phyloP scores from a whole-genome alignment of 2,329 filamentous ascomycete species.

The Bipolaris sorokiniana region DNA sequence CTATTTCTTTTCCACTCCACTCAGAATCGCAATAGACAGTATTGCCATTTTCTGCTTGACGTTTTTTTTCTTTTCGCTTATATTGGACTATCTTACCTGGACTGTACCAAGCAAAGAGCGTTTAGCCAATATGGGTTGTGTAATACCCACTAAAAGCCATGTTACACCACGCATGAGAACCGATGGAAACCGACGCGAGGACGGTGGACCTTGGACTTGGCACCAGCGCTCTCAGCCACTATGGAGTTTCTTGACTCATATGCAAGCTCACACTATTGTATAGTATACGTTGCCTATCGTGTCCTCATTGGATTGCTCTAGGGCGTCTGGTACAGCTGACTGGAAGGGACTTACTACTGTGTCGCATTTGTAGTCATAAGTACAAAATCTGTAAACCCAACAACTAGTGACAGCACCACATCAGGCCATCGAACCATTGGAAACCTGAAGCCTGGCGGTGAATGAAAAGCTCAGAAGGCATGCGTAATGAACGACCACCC shows the following conservation, averaged over 20 bases:
- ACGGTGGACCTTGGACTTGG: neutral
- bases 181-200: neutral
- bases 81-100: neutral
- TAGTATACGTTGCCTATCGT: neutral
- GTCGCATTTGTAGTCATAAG: neutral
- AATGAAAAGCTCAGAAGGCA: neutral
- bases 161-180: neutral
- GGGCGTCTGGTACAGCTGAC: neutral
- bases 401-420: neutral
- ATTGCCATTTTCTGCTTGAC: neutral
- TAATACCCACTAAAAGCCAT: neutral
- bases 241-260: neutral
- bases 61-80: neutral
- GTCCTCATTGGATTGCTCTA: neutral
- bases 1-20: neutral
- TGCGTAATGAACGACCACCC: neutral
- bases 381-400: neutral
- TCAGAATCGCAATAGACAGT: neutral
- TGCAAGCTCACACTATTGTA: neutral
- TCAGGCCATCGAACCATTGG: constrained; percentile 2
- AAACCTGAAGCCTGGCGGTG: neutral
- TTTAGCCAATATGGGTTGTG: neutral
- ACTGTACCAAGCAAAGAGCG: neutral
- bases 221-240: constrained; percentile 1
- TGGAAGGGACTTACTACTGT: neutral